phyloP scores from a whole-genome alignment of 768 basidiomycete species.

The Mycena olivaceomarginata region DNA sequence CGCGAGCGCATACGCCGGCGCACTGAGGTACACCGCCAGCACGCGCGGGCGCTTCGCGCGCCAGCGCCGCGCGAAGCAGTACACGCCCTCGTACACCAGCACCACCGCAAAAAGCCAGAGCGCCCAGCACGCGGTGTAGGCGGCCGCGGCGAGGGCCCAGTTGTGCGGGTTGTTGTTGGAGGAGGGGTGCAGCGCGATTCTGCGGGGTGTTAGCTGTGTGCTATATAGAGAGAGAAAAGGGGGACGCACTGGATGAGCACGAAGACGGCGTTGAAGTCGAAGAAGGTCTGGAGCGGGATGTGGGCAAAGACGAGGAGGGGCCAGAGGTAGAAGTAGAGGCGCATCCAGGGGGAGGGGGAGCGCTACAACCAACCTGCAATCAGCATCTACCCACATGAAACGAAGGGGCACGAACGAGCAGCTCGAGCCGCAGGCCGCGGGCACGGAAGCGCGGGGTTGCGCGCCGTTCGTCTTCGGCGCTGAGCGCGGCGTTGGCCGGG shows the following conservation, averaged over 20 bases:
- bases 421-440: slow-evolving; percentile 79
- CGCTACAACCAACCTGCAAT: neutral
- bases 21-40: slow-evolving; percentile 88
- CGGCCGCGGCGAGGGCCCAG: too few relatives aligned
- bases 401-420: slow-evolving; percentile 57
- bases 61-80: slow-evolving; percentile 86
- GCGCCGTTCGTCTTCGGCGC: slow-evolving; percentile 50
- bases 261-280: slow-evolving; percentile 93
- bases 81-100: too few relatives aligned
- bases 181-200: slow-evolving; percentile 86
- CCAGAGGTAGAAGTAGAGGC: slow-evolving; percentile 80
- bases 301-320: slow-evolving; percentile 85
- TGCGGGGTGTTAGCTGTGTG: slow-evolving; percentile 51
- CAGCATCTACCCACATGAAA: neutral
- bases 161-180: too few relatives aligned
- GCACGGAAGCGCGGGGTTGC: slow-evolving; percentile 81
- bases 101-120: too few relatives aligned
- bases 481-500: slow-evolving; percentile 40
- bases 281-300: slow-evolving; percentile 86
- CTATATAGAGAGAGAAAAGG: neutral
- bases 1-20: slow-evolving; percentile 84
- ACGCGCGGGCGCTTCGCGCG: slow-evolving; percentile 89
- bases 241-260: slow-evolving; percentile 86
- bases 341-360: slow-evolving; percentile 62
- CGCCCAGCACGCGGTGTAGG: too few relatives aligned